A percentile compares a stretch with the other conserved stretches of the same genome.
Evolutionary conservation across 495 filamentous ascomycete genomes (phyloP).

Genomic region (Penicillium ochrochloron): DNA sequence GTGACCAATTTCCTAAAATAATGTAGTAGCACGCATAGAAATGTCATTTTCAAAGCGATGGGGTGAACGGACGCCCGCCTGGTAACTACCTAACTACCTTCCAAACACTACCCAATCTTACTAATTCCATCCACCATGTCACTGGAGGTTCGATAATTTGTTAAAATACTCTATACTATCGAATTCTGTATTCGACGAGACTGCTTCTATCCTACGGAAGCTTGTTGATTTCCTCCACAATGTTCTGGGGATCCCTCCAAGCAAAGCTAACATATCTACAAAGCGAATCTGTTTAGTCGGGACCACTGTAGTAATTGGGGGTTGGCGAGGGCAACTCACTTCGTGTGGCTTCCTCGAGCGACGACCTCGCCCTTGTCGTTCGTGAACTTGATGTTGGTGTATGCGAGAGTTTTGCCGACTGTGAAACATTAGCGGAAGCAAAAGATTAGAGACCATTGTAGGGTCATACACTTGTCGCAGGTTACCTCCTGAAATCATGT

Average conservation of each 20-base stretch:
- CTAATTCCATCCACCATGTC: not conserved
- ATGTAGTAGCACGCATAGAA: no score
- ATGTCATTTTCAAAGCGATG: no score
- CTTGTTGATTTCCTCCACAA: constrained; percentile 54
- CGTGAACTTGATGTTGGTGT: constrained; percentile 78
- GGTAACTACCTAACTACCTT: no score
- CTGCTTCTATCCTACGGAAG: constrained; percentile 1
- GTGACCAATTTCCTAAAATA: not conserved
- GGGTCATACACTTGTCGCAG: constrained; percentile 80
- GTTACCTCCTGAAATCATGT: constrained; percentile 57
- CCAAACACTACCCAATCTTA: not conserved
- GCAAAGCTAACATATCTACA: constrained; percentile 60
- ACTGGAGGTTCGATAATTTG: no score
- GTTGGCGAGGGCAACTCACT: constrained; percentile 57
- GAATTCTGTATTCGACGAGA: not conserved
- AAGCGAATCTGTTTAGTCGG: not conserved
- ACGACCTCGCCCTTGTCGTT: constrained; percentile 78
- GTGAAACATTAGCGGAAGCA: constrained; percentile 11
- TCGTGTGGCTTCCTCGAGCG: constrained; percentile 93
- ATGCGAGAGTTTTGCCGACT: constrained; percentile 95
- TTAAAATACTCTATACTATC: not conserved
- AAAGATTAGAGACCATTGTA: not conserved
- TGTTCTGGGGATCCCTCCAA: constrained; percentile 64
- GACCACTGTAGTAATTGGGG: not conserved
- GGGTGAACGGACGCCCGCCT: no score